Conservation (phyloP, 352 stramenopile genomes). For the Ochromonadaceae sp. region DNA sequence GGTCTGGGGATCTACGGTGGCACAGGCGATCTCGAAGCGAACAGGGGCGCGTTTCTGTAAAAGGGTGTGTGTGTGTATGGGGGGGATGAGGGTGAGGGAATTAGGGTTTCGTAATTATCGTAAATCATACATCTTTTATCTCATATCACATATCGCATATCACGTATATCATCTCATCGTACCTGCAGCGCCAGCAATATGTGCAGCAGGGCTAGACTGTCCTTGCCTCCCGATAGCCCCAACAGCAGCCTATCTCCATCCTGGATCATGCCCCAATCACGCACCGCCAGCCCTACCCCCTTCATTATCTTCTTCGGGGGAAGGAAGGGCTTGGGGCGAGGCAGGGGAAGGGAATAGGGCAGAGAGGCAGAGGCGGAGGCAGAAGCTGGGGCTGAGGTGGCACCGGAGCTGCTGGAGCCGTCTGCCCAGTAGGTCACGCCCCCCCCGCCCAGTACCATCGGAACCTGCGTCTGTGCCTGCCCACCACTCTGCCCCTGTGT, state of each 20-base stretch:
- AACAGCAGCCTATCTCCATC: constrained; percentile 82
- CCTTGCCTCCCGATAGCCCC: constrained; percentile 89
- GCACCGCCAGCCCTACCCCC: constrained; percentile 61
- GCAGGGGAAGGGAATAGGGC: no score
- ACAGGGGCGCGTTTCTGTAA: constrained; percentile 51
- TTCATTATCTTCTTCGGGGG: constrained; percentile 57
- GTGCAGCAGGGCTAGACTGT: constrained; percentile 90
- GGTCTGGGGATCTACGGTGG: constrained; percentile 91
- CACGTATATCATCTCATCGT: constrained; percentile 15
- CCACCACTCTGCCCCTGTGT: no score
- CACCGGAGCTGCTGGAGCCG: no score
- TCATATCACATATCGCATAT: background rate
- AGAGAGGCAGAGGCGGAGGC: constrained; percentile 35
- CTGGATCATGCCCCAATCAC: constrained; percentile 88
- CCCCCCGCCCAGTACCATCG: constrained; percentile 20
- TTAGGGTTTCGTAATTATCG: background rate
- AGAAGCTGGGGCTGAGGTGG: constrained; percentile 33
- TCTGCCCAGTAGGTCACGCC: constrained; percentile 15
- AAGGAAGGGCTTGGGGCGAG: constrained; percentile 24
- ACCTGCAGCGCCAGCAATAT: constrained; percentile 80
- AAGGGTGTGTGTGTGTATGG: background rate
- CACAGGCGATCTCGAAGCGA: constrained; percentile 81
- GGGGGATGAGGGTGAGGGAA: background rate
- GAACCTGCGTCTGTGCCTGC: no score
- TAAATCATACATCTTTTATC: background rate